Conservation (phyloP, 371 early-diverging fungal genomes). For the Saksenaea vasiformis region DNA sequence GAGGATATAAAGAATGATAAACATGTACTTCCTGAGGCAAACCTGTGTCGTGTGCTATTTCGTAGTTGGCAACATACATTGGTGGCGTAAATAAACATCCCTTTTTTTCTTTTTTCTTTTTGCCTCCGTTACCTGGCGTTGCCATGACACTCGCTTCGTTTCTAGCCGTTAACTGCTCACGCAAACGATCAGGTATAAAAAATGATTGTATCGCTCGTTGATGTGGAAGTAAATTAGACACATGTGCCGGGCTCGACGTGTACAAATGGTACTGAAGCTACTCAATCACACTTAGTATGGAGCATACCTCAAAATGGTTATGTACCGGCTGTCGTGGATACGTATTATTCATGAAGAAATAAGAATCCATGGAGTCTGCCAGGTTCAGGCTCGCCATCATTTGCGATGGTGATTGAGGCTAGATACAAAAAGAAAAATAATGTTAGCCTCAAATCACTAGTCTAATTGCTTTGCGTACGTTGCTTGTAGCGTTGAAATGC, state of each 20-base stretch:
- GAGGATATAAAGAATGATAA: constrained; percentile 72
- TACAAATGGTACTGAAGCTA: constrained; percentile 81
- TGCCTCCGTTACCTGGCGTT: constrained; percentile 48
- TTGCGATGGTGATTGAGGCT: constrained; percentile 27
- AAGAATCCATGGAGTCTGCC: constrained; percentile 32
- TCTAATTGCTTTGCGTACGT: not conserved
- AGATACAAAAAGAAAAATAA: not conserved
- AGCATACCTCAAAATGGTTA: constrained; percentile 11
- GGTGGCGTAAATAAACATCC: not conserved
- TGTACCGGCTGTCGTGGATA: constrained; percentile 51
- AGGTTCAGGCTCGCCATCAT: constrained; percentile 19
- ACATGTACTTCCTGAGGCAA: constrained; percentile 59
- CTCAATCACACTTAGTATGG: not conserved
- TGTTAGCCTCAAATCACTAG: not conserved
- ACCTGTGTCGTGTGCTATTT: constrained; percentile 50
- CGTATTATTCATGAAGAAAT: constrained; percentile 38
- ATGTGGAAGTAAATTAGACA: constrained; percentile 70
- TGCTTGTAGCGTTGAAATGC: constrained; percentile 1
- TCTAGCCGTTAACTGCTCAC: constrained; percentile 74
- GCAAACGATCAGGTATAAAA: constrained; percentile 79
- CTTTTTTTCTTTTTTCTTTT: not conserved
- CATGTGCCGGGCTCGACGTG: constrained; percentile 69
- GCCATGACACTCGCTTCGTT: constrained; percentile 69
- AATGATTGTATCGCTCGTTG: constrained; percentile 80
- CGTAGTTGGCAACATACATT: not conserved